Evolutionary conservation across 108 stramenopile species (phyloP).

Genomic region (Nannochloropsis gaditana): DNA sequence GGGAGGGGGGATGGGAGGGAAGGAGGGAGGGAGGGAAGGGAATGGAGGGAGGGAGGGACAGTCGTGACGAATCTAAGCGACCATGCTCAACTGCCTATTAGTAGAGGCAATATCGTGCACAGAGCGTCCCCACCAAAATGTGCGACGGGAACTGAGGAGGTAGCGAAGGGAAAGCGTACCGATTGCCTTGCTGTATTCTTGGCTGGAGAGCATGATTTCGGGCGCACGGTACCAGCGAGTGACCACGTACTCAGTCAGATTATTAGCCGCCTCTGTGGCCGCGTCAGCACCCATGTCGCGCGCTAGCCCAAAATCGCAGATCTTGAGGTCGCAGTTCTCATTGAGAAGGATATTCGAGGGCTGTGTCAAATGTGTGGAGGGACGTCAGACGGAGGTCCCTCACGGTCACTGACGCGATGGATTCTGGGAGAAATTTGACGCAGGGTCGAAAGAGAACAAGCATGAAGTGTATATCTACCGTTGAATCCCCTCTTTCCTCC

Average conservation of each 20-base stretch:
- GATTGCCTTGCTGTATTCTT: constrained; percentile 36
- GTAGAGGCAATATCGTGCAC: too few relatives aligned
- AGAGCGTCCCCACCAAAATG: too few relatives aligned
- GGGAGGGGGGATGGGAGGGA: background rate
- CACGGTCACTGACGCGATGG: too few relatives aligned
- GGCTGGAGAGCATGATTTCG: constrained; percentile 73
- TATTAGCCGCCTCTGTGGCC: constrained; percentile 13
- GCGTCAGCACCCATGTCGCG: constrained; percentile 38
- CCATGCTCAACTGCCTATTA: too few relatives aligned
- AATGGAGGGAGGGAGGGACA: background rate
- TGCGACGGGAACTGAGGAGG: background rate
- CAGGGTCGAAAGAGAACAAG: too few relatives aligned
- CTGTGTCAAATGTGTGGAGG: constrained; percentile 21
- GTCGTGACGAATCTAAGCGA: too few relatives aligned
- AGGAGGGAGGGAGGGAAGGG: background rate
- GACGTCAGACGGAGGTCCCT: constrained; percentile 22
- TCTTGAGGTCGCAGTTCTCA: constrained; percentile 41
- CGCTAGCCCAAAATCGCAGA: constrained; percentile 51
- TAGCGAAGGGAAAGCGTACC: background rate
- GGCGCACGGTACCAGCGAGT: constrained; percentile 96
- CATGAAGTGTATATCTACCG: too few relatives aligned
- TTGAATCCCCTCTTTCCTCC: background rate
- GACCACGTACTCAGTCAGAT: constrained; percentile 92
- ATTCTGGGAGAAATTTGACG: too few relatives aligned
- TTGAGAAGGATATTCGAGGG: constrained; percentile 47